Conservation (phyloP, 305 asterid species). For the Fraxinus greggii region DNA sequence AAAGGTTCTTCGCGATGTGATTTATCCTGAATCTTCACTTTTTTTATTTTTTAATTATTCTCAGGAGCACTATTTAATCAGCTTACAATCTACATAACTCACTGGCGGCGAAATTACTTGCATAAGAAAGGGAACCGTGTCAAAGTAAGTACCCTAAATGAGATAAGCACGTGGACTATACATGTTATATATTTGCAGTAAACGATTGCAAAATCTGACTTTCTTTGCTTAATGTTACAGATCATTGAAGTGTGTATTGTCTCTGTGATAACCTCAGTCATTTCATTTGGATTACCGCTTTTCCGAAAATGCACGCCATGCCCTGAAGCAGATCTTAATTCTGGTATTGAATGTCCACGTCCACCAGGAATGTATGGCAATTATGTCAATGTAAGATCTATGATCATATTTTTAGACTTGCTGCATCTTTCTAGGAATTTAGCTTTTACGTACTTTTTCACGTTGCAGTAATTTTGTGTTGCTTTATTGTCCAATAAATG, state of each 20-base stretch:
- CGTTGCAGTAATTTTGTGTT: neutral
- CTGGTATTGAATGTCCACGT: slow-evolving; percentile 95
- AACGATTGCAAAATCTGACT: slow-evolving; percentile 20
- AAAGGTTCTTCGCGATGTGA: slow-evolving; percentile 19
- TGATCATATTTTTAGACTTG: slow-evolving; percentile 3
- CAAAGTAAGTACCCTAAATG: slow-evolving; percentile 56
- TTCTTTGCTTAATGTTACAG: slow-evolving; percentile 41
- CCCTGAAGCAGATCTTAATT: slow-evolving; percentile 71
- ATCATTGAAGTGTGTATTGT: slow-evolving; percentile 86
- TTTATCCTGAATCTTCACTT: slow-evolving; percentile 16
- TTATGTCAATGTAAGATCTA: slow-evolving; percentile 76
- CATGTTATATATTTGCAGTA: slow-evolving; percentile 15
- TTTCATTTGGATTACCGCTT: slow-evolving; percentile 93
- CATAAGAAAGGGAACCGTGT: slow-evolving; percentile 87
- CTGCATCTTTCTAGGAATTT: slow-evolving; percentile 9
- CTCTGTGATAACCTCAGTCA: slow-evolving; percentile 73
- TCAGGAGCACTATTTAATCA: slow-evolving; percentile 95
- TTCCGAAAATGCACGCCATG: slow-evolving; percentile 87
- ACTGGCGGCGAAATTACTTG: slow-evolving; percentile 88
- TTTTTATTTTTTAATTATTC: neutral
- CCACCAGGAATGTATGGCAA: slow-evolving; percentile 96
- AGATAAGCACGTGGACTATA: neutral
- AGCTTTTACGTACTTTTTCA: neutral
- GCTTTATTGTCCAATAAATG: neutral
- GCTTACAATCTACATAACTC: slow-evolving; percentile 76